Conservation (phyloP, 306 rosid species). For the Vigna hirtella region DNA sequence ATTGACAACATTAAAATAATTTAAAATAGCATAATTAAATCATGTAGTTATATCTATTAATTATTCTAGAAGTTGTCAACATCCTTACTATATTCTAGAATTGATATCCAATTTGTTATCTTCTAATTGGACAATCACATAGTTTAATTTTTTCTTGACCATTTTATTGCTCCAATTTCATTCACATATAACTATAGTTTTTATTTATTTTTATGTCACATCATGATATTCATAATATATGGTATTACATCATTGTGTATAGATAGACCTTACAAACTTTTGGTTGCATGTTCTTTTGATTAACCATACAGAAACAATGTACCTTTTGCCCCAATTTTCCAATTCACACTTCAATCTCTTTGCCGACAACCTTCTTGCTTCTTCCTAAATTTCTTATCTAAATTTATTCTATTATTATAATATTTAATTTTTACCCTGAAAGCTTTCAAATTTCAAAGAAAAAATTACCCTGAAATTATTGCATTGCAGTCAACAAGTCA, state of each 20-base stretch:
- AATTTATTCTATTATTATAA: not conserved
- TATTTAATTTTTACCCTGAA: too few relatives aligned
- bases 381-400: not conserved
- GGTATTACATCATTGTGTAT: constrained; percentile 29
- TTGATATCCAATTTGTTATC: too few relatives aligned
- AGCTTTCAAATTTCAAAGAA: too few relatives aligned
- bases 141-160: too few relatives aligned
- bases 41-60: too few relatives aligned
- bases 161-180: not conserved
- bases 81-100: too few relatives aligned
- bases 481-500: not conserved
- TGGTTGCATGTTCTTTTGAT: constrained; percentile 11
- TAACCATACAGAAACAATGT: not conserved
- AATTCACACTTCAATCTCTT: not conserved
- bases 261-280: not conserved
- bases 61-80: too few relatives aligned
- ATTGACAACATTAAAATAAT: too few relatives aligned
- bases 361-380: constrained; percentile 32
- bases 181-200: not conserved
- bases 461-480: constrained; percentile 24
- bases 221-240: not conserved
- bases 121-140: too few relatives aligned
- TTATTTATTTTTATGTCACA: not conserved
- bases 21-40: too few relatives aligned
- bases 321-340: not conserved